Evolutionary conservation across 1,139 yeast genomes (phyloP).

Genomic region (Diutina scorzettiae): DNA sequence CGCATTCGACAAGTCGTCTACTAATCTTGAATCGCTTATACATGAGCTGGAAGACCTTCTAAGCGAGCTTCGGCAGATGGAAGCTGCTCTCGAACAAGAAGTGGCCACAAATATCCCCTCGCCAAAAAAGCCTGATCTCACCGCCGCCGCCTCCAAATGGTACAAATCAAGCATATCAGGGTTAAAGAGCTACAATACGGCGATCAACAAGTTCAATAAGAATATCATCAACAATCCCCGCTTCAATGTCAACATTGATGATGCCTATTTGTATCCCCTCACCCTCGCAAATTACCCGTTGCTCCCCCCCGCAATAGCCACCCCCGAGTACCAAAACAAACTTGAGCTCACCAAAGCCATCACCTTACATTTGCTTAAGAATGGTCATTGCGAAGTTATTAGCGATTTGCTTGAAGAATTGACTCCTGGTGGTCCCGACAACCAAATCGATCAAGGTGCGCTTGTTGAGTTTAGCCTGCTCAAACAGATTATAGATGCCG

Average conservation of each 20-base stretch:
- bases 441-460: slow-evolving; percentile 15
- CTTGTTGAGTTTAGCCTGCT: slow-evolving; percentile 20
- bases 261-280: slow-evolving; percentile 29
- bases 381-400: slow-evolving; percentile 30
- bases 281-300: not conserved
- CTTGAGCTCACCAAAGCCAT: slow-evolving; percentile 29
- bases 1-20: slow-evolving; percentile 10
- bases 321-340: slow-evolving; percentile 17
- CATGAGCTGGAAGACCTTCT: slow-evolving; percentile 18
- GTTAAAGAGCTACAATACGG: slow-evolving; percentile 27
- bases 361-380: slow-evolving; percentile 28
- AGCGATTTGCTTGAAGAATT: slow-evolving; percentile 20
- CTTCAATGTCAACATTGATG: slow-evolving; percentile 26
- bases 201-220: slow-evolving; percentile 26
- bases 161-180: slow-evolving; percentile 23
- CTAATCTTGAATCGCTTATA: slow-evolving; percentile 10
- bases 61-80: slow-evolving; percentile 17
- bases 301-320: not conserved
- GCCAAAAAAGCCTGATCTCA: slow-evolving; percentile 1
- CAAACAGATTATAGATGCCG: slow-evolving; percentile 26
- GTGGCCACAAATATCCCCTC: not conserved
- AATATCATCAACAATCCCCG: slow-evolving; percentile 21
- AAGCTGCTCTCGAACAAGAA: slow-evolving; percentile 14
- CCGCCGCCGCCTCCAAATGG: slow-evolving; percentile 16
- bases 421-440: slow-evolving; percentile 9